These are phyloP conservation scores for Mycena venus DNA, from an alignment of 768 basidiomycete genomes.

Conservation along the genomic window DNA sequence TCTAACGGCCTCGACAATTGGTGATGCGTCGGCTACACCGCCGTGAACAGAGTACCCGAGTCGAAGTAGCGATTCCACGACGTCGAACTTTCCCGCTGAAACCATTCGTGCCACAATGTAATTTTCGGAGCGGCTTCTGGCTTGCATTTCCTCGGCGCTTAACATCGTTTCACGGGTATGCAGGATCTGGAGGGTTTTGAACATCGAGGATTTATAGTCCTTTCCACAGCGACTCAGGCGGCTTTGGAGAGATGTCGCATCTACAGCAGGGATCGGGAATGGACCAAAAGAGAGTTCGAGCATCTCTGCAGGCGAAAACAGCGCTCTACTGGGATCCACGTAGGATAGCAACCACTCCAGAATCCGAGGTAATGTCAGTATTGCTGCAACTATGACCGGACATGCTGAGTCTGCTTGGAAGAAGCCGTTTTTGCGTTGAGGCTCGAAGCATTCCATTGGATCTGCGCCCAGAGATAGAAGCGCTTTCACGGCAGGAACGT, in stretches of 20 bases:
- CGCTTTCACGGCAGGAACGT: slow-evolving; percentile 1
- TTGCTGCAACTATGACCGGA: not conserved
- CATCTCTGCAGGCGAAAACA: not conserved
- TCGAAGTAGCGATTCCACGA: slow-evolving; percentile 12
- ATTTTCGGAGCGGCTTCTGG: not conserved
- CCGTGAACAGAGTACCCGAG: slow-evolving; percentile 23
- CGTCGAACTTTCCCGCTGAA: slow-evolving; percentile 2
- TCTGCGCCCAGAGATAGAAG: slow-evolving; percentile 18
- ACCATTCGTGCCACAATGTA: slow-evolving; percentile 13
- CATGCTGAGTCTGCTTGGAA: not conserved
- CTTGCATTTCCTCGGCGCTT: too few relatives aligned
- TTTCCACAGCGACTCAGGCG: slow-evolving; percentile 13
- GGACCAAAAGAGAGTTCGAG: not conserved
- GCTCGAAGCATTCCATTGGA: slow-evolving; percentile 16
- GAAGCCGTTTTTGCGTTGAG: not conserved
- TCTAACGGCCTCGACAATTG: slow-evolving; percentile 23
- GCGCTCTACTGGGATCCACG: not conserved
- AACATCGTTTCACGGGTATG: not conserved
- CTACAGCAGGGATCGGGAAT: not conserved
- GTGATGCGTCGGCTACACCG: not conserved
- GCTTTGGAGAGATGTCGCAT: slow-evolving; percentile 21
- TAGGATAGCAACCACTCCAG: not conserved
- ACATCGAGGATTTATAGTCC: slow-evolving; percentile 11
- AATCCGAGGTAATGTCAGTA: not conserved
- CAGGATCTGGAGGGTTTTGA: slow-evolving; percentile 16